Base-by-base conservation (phyloP, 495 filamentous ascomycete genomes). In the Penicillium canariense region DNA sequence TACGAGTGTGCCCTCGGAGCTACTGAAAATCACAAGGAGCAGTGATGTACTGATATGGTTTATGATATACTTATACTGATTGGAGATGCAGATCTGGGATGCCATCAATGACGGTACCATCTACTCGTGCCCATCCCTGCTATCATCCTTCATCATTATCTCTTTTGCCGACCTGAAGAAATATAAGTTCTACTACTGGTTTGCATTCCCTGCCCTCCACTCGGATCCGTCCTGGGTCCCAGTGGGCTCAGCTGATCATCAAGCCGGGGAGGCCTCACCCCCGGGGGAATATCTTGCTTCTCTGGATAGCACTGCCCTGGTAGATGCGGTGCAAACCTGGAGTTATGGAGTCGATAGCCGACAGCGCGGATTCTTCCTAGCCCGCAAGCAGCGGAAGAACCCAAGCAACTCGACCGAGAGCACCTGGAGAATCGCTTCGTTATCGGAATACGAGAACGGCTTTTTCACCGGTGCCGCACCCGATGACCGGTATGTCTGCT, bases 161-260 rank as follows among this genome's bases (percentile, higher is more conserved):
- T 96, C 89, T n/a, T 98, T 90, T 68, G 93, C 94, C 40, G 90
- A 97, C 68, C 78, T 98, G 20, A 98, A 98, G 73, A 96, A 91
- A 65, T 97, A 96, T 73, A 87, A 81, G 49, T 97, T 97, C 61
- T 87, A 85, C 23, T 96, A 96, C 70, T 92, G 92, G 83, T 96
- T 97, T 68, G 94, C 84, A 1, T 98, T 94, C 65, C 94, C 94
- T 14, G 90, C 94, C 39, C 77, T 98, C 22, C 90, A 91, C 70
- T 93, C 95, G 0, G 85, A 91, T 50, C 88, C 90, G 8, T 74
- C 80, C 15, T 98, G 94, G 94, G 83, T 82, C 56, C 70, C 71
- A 9, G 48, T 68, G 4, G 32, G 51, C 10, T 32, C 65, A 22
- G 39, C 35, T 5, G 31, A 51, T n/a, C 8, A n/a, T 20, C 28